phyloP scores from a whole-genome alignment of 2,329 filamentous ascomycete species.

The Neocucurbitaria cava region DNA sequence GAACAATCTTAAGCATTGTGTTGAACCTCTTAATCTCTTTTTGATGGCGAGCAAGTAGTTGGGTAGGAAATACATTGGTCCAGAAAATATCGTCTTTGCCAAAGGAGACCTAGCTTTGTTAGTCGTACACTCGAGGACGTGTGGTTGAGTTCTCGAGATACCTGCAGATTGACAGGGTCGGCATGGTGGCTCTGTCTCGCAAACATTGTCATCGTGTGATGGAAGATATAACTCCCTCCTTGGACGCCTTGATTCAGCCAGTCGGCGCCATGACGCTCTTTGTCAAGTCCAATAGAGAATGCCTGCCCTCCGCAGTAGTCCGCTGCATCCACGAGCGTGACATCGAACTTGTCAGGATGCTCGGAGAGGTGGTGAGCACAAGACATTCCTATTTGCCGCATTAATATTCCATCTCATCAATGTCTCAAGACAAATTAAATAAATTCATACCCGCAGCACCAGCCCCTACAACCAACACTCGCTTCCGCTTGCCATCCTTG shows the following conservation, averaged over 20 bases:
- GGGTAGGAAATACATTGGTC: constrained; percentile 70
- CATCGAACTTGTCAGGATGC: constrained; percentile 69
- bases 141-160: constrained; percentile 5
- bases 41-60: constrained; percentile 62
- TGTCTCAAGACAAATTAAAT: neutral
- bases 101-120: constrained; percentile 59
- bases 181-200: constrained; percentile 62
- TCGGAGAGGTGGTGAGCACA: constrained; percentile 72
- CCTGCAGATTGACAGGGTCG: constrained; percentile 66
- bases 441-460: constrained; percentile 47
- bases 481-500: constrained; percentile 37
- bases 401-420: constrained; percentile 1
- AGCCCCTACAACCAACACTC: constrained; percentile 49
- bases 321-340: constrained; percentile 54
- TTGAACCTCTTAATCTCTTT: constrained; percentile 63
- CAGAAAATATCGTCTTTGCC: constrained; percentile 69
- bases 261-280: constrained; percentile 62
- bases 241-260: constrained; percentile 71
- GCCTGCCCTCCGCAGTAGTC: constrained; percentile 68
- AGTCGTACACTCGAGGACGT: neutral
- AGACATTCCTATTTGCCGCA: constrained; percentile 58
- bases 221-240: constrained; percentile 70
- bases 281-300: constrained; percentile 64
- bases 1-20: constrained; percentile 62
- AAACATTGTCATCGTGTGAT: constrained; percentile 72